phyloP scores from a whole-genome alignment of 2,329 filamentous ascomycete species.

The Ceratocystis destructans region DNA sequence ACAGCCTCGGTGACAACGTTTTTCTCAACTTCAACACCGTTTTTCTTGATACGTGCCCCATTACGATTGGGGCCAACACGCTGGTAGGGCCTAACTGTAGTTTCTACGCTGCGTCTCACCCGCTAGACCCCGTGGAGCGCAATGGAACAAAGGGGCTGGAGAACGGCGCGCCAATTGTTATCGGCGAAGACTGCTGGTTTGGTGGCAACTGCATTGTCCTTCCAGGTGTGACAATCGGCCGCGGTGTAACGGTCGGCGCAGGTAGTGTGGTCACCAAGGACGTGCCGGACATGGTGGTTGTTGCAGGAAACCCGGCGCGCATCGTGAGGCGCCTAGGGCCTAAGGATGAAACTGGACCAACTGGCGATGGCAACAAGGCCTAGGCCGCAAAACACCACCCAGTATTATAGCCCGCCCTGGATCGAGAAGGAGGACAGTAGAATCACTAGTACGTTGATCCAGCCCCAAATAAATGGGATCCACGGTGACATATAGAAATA shows the following conservation, averaged over 20 bases:
- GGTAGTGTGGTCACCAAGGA: slow-evolving; percentile 73
- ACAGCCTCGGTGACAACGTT: slow-evolving; percentile 50
- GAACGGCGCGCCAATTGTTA: slow-evolving; percentile 53
- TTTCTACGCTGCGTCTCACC: slow-evolving; percentile 64
- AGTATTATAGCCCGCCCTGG: slow-evolving; percentile 61
- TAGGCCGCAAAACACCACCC: not conserved
- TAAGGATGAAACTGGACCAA: slow-evolving; percentile 11
- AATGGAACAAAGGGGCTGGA: slow-evolving; percentile 68
- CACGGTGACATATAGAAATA: slow-evolving; percentile 88
- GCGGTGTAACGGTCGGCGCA: slow-evolving; percentile 60
- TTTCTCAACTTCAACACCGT: slow-evolving; percentile 64
- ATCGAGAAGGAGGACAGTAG: slow-evolving; percentile 87
- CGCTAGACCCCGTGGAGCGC: slow-evolving; percentile 58
- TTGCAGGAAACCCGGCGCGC: slow-evolving; percentile 53
- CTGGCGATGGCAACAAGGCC: not conserved
- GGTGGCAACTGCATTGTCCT: slow-evolving; percentile 58
- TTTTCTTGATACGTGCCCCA: slow-evolving; percentile 62
- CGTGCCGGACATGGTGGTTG: slow-evolving; percentile 48
- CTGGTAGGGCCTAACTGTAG: slow-evolving; percentile 66
- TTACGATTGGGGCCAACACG: slow-evolving; percentile 63
- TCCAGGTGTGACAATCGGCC: slow-evolving; percentile 65
- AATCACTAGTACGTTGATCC: slow-evolving; percentile 69
- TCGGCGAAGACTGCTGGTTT: slow-evolving; percentile 73
- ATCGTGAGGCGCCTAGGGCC: slow-evolving; percentile 29
- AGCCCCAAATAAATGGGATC: slow-evolving; percentile 80